Evolutionary conservation across 371 early-diverging fungal species (phyloP).

Genomic region (Mucor velutinosus): DNA sequence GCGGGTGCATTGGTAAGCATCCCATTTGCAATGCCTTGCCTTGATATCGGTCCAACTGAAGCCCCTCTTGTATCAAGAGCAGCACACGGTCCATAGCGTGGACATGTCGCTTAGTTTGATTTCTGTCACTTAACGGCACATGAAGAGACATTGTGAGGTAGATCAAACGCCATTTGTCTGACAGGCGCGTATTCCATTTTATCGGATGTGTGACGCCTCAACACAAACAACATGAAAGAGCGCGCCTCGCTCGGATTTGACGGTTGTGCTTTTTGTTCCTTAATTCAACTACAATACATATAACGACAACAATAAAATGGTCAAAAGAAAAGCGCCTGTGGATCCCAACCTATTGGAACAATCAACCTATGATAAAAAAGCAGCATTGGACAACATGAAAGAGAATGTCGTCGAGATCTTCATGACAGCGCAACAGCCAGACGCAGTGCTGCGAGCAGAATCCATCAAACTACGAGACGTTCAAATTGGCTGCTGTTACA

Average conservation of each 20-base stretch:
- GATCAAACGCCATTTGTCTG: not conserved
- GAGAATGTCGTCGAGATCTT: conserved; percentile 66
- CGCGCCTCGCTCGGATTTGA: not conserved
- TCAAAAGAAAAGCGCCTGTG: not conserved
- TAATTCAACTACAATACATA: not conserved
- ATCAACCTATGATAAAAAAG: conserved; percentile 2
- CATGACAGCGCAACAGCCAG: conserved; percentile 74
- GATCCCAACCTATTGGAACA: conserved; percentile 12
- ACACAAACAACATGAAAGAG: not conserved
- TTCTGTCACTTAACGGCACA: too few relatives aligned
- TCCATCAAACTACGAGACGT: conserved; percentile 77
- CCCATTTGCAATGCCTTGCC: too few relatives aligned
- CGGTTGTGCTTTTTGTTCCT: not conserved
- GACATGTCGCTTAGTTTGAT: too few relatives aligned
- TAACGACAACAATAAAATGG: not conserved
- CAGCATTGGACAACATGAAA: conserved; percentile 41
- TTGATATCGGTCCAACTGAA: too few relatives aligned
- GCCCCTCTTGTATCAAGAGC: too few relatives aligned
- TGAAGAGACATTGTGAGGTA: too few relatives aligned
- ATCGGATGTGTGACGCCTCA: not conserved
- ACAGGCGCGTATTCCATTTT: not conserved
- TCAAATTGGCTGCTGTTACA: conserved; percentile 63
- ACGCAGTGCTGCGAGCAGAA: conserved; percentile 70
- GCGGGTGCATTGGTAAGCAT: too few relatives aligned
- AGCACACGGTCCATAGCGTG: too few relatives aligned